Evolutionary conservation across 1,284 basidiomycete species (phyloP).

Genomic region (Naganishia sp.): DNA sequence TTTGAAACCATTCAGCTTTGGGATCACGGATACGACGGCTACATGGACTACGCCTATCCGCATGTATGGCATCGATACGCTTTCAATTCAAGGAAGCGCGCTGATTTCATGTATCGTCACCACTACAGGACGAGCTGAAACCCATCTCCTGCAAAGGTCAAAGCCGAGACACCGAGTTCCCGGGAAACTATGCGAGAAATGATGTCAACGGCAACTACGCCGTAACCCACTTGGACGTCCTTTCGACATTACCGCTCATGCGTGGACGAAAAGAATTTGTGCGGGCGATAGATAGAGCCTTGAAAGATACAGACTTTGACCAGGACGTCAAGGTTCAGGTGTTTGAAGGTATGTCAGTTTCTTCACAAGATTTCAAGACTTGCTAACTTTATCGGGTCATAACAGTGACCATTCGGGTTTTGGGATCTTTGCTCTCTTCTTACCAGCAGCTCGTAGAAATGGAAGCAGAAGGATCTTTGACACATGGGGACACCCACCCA

Average conservation of each 20-base stretch:
- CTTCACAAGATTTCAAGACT: not conserved
- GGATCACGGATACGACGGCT: constrained; percentile 50
- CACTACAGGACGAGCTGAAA: constrained; percentile 64
- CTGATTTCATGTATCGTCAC: not conserved
- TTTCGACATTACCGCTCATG: constrained; percentile 47
- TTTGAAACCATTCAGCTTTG: constrained; percentile 42
- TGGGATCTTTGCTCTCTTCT: constrained; percentile 83
- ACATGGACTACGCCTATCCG: constrained; percentile 53
- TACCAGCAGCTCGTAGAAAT: constrained; percentile 66
- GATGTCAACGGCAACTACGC: constrained; percentile 70
- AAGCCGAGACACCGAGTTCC: constrained; percentile 75
- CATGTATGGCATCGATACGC: constrained; percentile 39
- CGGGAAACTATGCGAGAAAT: constrained; percentile 76
- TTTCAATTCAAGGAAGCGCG: not conserved
- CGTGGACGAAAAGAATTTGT: constrained; percentile 42
- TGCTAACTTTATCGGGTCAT: not conserved
- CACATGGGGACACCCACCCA: constrained; percentile 34
- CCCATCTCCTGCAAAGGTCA: constrained; percentile 81
- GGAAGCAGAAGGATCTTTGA: constrained; percentile 48
- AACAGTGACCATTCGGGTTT: constrained; percentile 75
- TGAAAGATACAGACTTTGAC: constrained; percentile 44
- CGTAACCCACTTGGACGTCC: constrained; percentile 49
- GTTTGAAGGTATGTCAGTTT: constrained; percentile 61
- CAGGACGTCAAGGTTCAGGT: constrained; percentile 65
- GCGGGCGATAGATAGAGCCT: constrained; percentile 43